Percentiles rank a stretch among this genome's conserved stretches.
phyloP scores from a whole-genome alignment of 2,329 filamentous ascomycete genomes.

The Eurotiales sp. region DNA sequence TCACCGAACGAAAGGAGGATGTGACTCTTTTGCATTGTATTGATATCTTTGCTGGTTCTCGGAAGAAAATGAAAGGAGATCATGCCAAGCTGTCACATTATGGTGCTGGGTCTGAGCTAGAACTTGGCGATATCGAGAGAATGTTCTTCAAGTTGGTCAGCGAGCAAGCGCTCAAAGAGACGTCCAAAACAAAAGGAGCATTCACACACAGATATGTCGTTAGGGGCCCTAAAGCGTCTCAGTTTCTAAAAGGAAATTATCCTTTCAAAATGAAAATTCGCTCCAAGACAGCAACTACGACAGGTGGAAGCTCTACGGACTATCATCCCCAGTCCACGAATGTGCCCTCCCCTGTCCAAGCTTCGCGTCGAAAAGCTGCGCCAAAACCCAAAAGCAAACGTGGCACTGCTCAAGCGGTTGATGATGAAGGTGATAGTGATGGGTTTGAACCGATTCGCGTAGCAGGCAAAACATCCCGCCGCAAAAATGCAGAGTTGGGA shows the following conservation, averaged over 20 bases:
- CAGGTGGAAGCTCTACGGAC: constrained; percentile 23
- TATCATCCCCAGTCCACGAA: constrained; percentile 61
- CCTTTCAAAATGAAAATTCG: constrained; percentile 53
- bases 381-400: constrained; percentile 21
- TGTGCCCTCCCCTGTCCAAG: constrained; percentile 61
- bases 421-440: constrained; percentile 39
- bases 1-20: constrained; percentile 38
- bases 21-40: constrained; percentile 76
- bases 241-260: constrained; percentile 44
- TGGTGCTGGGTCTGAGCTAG: constrained; percentile 66
- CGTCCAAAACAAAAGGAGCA: constrained; percentile 62
- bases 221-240: constrained; percentile 41
- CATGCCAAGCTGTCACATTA: constrained; percentile 57
- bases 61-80: constrained; percentile 56
- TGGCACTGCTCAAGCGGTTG: constrained; percentile 21
- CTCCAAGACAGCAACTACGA: constrained; percentile 30
- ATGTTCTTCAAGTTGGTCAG: constrained; percentile 73
- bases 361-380: constrained; percentile 34
- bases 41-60: constrained; percentile 75
- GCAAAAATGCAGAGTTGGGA: constrained; percentile 31
- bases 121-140: constrained; percentile 73
- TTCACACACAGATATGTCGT: constrained; percentile 69
- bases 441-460: constrained; percentile 42
- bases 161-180: constrained; percentile 70
- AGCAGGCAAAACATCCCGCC: constrained; percentile 27